Base-by-base conservation (phyloP, 805 yeast genomes). In the Saitoella complicata region DNA sequence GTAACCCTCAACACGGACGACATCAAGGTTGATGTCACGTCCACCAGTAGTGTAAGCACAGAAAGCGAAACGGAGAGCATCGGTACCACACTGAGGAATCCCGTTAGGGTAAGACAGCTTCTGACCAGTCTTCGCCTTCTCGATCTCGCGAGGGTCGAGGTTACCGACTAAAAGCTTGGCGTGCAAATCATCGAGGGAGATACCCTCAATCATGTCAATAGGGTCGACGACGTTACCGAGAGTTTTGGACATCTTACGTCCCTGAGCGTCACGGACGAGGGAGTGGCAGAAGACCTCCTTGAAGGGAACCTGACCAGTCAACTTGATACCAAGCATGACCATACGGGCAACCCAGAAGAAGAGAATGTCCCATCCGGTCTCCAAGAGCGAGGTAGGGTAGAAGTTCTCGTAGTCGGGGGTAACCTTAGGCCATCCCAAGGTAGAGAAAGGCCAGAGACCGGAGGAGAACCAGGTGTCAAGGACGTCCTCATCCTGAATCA, bases 1-100 rank as follows among this genome's bases (percentile, higher is more conserved):
- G 78, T 91, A 91, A 58, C 97, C 98, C 63, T 91, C 97, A 54
- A 91, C 95, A 68, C 97, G 81, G 62, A 85, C 70, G 55, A 91
- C 86, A 62, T 91, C 96, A 62, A 91, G 72, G 69, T 91, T 91
- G 63, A 91, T 91, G 59, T 91, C 98, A 68, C 97, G 79, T 56
- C 96, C 97, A 68, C 98, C 98, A 41, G 97, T 88, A 44, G 95
- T 81, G 71, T 88, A 91, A 44, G 96, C 95, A 75, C 97, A 91
- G 53, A 88, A 74, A 37, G 98, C 97, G 62, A 91, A 91, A 70
- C 98, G 79, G 68, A 91, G 70, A 39, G 98, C 98, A 66, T 91
- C 98, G 42, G 97, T 87, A 70, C 98, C 98, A 74, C 98, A 91
- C 69, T 91, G 95, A 46, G 97, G 96, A 54, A 88, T 87, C 69